phyloP scores from a whole-genome alignment of 2,329 filamentous ascomycete species.

The Pleomassaria siparia region DNA sequence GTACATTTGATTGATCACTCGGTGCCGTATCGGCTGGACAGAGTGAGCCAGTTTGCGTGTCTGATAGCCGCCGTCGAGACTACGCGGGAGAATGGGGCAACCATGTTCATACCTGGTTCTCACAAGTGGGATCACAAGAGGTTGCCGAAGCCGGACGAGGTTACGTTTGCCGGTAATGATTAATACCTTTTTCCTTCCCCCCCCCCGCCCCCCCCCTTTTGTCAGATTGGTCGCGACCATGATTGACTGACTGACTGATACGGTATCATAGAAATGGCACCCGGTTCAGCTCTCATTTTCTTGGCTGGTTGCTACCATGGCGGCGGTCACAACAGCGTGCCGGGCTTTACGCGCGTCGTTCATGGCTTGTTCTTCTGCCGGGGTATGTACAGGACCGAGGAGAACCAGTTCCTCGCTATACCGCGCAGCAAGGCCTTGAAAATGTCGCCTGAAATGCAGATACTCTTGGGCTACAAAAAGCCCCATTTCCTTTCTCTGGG shows the following conservation, averaged over 20 bases:
- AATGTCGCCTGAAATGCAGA: slow-evolving; percentile 38
- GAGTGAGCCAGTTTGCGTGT: slow-evolving; percentile 28
- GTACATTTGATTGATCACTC: slow-evolving; percentile 32
- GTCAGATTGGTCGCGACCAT: too few relatives aligned
- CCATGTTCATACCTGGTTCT: slow-evolving; percentile 37
- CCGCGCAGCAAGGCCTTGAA: slow-evolving; percentile 29
- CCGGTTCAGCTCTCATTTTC: slow-evolving; percentile 42
- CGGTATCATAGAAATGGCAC: slow-evolving; percentile 35
- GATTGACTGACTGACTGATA: background rate
- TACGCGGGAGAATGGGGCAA: slow-evolving; percentile 35
- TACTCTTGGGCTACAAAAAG: slow-evolving; percentile 39
- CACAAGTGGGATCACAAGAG: slow-evolving; percentile 36
- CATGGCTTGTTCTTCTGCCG: slow-evolving; percentile 36
- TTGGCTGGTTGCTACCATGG: slow-evolving; percentile 38
- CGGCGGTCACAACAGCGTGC: slow-evolving; percentile 31
- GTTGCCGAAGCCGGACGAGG: slow-evolving; percentile 26
- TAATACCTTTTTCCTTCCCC: too few relatives aligned
- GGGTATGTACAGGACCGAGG: slow-evolving; percentile 34
- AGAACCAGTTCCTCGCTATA: slow-evolving; percentile 40
- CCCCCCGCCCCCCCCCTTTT: too few relatives aligned
- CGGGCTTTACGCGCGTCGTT: slow-evolving; percentile 24
- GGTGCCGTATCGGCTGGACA: slow-evolving; percentile 9
- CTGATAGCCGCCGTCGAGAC: slow-evolving; percentile 31
- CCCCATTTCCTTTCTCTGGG: slow-evolving; percentile 30
- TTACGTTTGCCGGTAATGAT: slow-evolving; percentile 39